phyloP scores from a whole-genome alignment of 805 yeast genomes.

The Torulaspora maleeae region DNA sequence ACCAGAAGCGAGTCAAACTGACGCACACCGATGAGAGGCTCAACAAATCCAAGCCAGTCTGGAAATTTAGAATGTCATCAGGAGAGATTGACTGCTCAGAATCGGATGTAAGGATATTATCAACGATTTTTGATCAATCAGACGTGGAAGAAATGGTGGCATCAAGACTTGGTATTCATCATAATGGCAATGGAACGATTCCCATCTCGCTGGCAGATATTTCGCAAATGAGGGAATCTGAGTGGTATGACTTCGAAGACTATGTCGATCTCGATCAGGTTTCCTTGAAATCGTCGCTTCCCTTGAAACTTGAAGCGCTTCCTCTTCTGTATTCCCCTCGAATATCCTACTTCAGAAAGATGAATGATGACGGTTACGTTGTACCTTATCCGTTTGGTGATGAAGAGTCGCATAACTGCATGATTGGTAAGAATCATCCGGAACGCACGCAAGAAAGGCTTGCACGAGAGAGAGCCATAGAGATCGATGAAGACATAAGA shows the following conservation, averaged over 20 bases:
- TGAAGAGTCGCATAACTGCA: slow-evolving; percentile 50
- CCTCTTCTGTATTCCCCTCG: slow-evolving; percentile 53
- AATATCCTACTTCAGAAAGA: slow-evolving; percentile 56
- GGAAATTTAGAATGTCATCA: slow-evolving; percentile 55
- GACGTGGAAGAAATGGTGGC: slow-evolving; percentile 42
- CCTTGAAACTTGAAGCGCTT: slow-evolving; percentile 39
- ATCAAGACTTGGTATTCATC: slow-evolving; percentile 27
- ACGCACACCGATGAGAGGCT: slow-evolving; percentile 43
- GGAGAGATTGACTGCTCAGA: slow-evolving; percentile 67
- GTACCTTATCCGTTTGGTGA: slow-evolving; percentile 56
- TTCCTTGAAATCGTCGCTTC: slow-evolving; percentile 39
- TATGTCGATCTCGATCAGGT: slow-evolving; percentile 62
- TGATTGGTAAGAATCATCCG: slow-evolving; percentile 50
- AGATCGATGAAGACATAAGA: slow-evolving; percentile 39
- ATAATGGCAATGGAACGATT: slow-evolving; percentile 12
- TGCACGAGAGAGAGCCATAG: slow-evolving; percentile 39
- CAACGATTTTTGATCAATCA: slow-evolving; percentile 58
- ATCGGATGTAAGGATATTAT: slow-evolving; percentile 64
- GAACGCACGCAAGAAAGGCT: slow-evolving; percentile 49
- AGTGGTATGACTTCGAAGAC: slow-evolving; percentile 76
- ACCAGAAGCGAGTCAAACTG: slow-evolving; percentile 47
- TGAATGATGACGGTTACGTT: slow-evolving; percentile 40
- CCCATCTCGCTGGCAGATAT: slow-evolving; percentile 4
- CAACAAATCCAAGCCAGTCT: slow-evolving; percentile 40
- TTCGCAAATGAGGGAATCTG: slow-evolving; percentile 13